Base-by-base conservation (phyloP, 2,329 filamentous ascomycete genomes). In the Cytospora mali region DNA sequence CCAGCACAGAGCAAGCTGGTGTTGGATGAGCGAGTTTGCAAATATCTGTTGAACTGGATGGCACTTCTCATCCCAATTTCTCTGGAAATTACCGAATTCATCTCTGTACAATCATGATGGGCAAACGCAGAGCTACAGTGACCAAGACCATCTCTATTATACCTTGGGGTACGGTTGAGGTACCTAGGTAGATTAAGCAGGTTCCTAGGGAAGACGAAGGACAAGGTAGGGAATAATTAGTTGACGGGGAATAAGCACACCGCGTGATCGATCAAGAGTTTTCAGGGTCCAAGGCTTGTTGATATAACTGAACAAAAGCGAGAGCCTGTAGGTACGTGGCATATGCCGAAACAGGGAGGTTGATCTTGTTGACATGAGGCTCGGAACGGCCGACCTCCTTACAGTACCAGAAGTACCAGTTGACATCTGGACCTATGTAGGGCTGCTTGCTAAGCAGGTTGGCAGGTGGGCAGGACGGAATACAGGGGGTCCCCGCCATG, bases 401-500 rank as follows among this genome's bases (percentile, higher is more conserved):
- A 33, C n/a, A n/a, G n/a, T n/a, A n/a, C n/a, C n/a, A n/a, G n/a
- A n/a, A n/a, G n/a, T n/a, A n/a, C n/a, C n/a, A n/a, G n/a, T n/a
- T n/a, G n/a, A n/a, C n/a, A n/a, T n/a, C n/a, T n/a, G n/a, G n/a
- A n/a, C n/a, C n/a, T n/a, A n/a, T n/a, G n/a, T n/a, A n/a, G n/a
- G n/a, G n/a, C n/a, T n/a, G n/a, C n/a, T n/a, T n/a, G n/a, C n/a
- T n/a, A n/a, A n/a, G n/a, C n/a, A n/a, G n/a, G n/a, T n/a, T n/a
- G n/a, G n/a, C n/a, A n/a, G n/a, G n/a, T n/a, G n/a, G 5, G 54
- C 13, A 7, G n/a, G 14, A 31, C 16, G 48, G 10, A 21, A 25
- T 21, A 18, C 13, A 50, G 54, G 39, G 55, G 61, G 51, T 55
- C 55, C 55, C 62, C 62, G 23, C 46, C 18, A 18, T 21, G 29